A percentile compares a stretch with the other conserved stretches of the same genome.
phyloP scores from a whole-genome alignment of 306 rosid genomes.

The Hippophae tibetana region DNA sequence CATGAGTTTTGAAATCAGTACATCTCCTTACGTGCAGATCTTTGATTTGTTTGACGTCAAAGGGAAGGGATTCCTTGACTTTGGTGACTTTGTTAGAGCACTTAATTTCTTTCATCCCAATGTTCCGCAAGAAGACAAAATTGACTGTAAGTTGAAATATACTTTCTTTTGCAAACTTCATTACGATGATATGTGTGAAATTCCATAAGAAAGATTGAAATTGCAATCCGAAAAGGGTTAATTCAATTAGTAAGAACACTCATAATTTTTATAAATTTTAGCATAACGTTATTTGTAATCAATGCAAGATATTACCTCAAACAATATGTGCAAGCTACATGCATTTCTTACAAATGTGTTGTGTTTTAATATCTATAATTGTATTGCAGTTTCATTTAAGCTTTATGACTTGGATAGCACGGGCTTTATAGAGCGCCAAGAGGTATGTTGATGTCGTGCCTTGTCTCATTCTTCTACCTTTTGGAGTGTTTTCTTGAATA shows the following conservation, averaged over 20 bases:
- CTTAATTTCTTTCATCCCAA: constrained; percentile 83
- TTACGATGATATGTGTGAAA: no score
- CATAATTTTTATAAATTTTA: no score
- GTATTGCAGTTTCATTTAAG: constrained; percentile 67
- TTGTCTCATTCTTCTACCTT: neutral
- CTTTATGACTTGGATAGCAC: constrained; percentile 68
- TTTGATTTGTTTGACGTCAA: constrained; percentile 87
- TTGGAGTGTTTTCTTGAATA: neutral
- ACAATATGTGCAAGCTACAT: no score
- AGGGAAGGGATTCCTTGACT: constrained; percentile 66
- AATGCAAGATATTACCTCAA: no score
- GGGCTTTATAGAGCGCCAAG: constrained; percentile 76
- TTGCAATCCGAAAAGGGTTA: no score
- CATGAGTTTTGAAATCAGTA: constrained; percentile 12
- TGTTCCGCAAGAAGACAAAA: constrained; percentile 57
- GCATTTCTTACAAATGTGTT: no score
- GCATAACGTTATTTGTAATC: no score
- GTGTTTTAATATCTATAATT: neutral
- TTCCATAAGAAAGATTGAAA: no score
- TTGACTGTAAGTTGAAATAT: constrained; percentile 43
- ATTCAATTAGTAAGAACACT: no score
- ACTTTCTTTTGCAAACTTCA: no score
- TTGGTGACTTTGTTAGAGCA: constrained; percentile 86
- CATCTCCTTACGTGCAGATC: constrained; percentile 36
- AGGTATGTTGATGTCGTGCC: constrained; percentile 34